Conservation (phyloP, 176 grass and related monocot genomes). For the Themeda triandra region DNA sequence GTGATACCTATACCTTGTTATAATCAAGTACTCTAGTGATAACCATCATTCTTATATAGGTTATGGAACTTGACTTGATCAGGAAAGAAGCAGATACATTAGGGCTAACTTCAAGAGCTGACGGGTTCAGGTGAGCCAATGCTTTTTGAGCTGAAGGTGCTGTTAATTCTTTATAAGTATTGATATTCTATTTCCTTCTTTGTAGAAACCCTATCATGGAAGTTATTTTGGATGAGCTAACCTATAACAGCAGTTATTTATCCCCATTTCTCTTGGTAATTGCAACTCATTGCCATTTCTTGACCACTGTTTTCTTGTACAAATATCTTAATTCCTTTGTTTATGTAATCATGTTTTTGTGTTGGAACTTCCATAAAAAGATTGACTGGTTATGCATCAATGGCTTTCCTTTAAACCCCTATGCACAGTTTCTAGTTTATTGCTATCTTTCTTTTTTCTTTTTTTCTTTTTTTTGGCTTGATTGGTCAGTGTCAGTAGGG, state of each 20-base stretch:
- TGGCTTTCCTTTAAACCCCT: conserved; percentile 13
- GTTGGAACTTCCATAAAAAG: conserved; percentile 15
- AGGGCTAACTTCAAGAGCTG: conserved; percentile 70
- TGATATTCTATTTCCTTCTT: conserved; percentile 34
- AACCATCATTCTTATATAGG: conserved; percentile 42
- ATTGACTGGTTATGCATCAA: conserved; percentile 1
- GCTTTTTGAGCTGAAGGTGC: neutral
- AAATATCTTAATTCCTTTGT: conserved; percentile 14
- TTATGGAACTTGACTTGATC: conserved; percentile 77
- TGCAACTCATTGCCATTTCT: conserved; percentile 24
- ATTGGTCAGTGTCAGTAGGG: neutral
- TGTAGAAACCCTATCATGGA: conserved; percentile 74
- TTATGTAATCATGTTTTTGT: neutral
- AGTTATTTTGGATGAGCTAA: conserved; percentile 91
- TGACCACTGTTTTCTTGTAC: neutral
- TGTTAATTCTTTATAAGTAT: conserved; percentile 14
- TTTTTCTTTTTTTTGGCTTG: neutral
- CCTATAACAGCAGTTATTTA: conserved; percentile 65
- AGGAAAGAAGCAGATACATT: conserved; percentile 77
- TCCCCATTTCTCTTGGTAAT: conserved; percentile 77
- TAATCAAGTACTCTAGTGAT: conserved; percentile 8
- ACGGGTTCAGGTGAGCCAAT: conserved; percentile 61
- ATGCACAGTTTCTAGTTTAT: neutral
- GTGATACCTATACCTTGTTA: conserved; percentile 26
- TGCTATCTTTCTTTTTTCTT: neutral